Evolutionary conservation across 768 basidiomycete species (phyloP).

Genomic region (Astraeus odoratus): DNA sequence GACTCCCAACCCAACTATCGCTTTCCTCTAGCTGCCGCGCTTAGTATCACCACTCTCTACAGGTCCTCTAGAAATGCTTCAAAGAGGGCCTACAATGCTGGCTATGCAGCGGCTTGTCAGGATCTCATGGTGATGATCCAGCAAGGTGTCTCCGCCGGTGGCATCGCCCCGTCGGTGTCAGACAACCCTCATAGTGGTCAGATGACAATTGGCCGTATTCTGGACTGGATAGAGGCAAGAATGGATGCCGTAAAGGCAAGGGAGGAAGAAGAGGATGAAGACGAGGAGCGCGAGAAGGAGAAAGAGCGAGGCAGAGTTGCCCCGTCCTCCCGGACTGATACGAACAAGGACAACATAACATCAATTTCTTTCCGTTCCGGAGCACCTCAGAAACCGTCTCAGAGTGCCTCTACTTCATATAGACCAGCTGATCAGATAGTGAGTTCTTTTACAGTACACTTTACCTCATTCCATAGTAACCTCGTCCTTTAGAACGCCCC

Average conservation of each 20-base stretch:
- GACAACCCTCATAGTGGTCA: conserved; percentile 46
- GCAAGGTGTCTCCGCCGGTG: conserved; percentile 65
- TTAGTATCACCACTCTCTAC: conserved; percentile 81
- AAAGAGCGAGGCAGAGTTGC: conserved; percentile 32
- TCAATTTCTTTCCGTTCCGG: conserved; percentile 13
- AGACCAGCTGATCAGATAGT: conserved; percentile 23
- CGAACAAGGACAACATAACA: conserved; percentile 14
- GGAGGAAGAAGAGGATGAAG: conserved; percentile 80
- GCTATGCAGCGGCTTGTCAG: conserved; percentile 73
- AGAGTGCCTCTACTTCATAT: conserved; percentile 11
- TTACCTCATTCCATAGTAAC: conserved; percentile 7
- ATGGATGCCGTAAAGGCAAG: conserved; percentile 67
- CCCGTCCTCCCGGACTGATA: conserved; percentile 13
- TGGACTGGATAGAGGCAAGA: conserved; percentile 83
- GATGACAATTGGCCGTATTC: conserved; percentile 70
- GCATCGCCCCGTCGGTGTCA: conserved; percentile 33
- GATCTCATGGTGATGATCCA: conserved; percentile 80
- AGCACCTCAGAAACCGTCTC: too few species aligned
- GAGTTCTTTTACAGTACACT: conserved; percentile 12
- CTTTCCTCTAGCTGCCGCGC: conserved; percentile 56
- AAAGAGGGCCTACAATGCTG: conserved; percentile 74
- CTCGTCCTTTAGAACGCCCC: conserved; percentile 8
- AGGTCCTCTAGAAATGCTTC: conserved; percentile 71
- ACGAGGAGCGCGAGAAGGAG: conserved; percentile 62
- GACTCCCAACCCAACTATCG: conserved; percentile 15